Base-by-base conservation (phyloP, 2,329 filamentous ascomycete species). In the Daldinia eschscholtzii region DNA sequence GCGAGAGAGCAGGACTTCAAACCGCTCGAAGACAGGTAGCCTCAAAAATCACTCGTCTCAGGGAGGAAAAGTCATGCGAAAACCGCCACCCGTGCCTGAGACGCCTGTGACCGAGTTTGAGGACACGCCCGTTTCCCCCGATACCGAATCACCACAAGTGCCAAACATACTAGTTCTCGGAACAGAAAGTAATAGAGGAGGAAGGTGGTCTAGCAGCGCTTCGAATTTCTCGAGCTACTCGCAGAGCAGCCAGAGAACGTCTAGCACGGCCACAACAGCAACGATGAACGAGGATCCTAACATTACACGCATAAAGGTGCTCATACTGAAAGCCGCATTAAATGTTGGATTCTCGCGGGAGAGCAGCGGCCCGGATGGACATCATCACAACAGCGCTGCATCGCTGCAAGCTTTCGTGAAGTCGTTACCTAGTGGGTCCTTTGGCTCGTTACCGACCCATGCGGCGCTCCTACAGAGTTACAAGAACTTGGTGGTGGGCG, bases 71-170 rank as follows among this genome's bases (percentile, higher is more conserved):
- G 7, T 33, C 77, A 78, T 83, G 73, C 82, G 83, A 61, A 86
- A 84, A 61, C 79, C 80, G 18, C 81, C 79, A 2, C 81, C 82
- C 1, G 86, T 90, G 4, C 94, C 94, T 0, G 95, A 98, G 81
- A 98, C 94, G 0, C 94, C 94, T 0, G 95, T 95, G 0, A 98
- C 94, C 4, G 94, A 98, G 73, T 98, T 98, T 74, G 95, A 98
- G 79, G 94, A 98, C 77, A 93, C 92, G 0, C 91, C 93, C 3
- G 88, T 93, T 48, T 97, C 94, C 0, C 92, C 92, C 0, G 93
- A 95, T 63, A 92, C 92, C 72, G 88, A 91, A 50, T 91, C 88
- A 6, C 88, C 91, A 0, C 90, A 89, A 42, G 88, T 94, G 61
- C 94, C 93, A 5, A 97, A 97, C 76, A 97, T 98, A 73, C 86